Conservation (phyloP, 2,329 filamentous ascomycete species). For the Colletotrichum melonis region DNA sequence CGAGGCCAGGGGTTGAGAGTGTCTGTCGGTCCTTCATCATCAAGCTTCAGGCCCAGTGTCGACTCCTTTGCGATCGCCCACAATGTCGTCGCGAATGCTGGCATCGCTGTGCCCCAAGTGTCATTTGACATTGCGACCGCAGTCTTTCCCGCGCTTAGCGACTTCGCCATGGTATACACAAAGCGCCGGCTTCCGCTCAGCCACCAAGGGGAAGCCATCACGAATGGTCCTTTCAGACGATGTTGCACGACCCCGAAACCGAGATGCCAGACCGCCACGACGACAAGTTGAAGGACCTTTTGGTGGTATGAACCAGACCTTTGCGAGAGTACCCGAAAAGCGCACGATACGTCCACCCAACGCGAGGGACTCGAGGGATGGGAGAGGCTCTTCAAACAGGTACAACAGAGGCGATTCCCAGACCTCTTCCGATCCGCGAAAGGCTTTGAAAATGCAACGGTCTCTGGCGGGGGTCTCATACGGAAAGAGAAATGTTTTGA, state of each 20-base stretch:
- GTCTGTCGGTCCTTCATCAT: constrained; percentile 7
- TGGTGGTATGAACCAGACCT: constrained; percentile 66
- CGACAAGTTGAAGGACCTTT: constrained; percentile 61
- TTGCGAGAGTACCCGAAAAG: constrained; percentile 50
- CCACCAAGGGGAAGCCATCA: constrained; percentile 55
- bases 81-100: constrained; percentile 35
- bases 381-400: constrained; percentile 45
- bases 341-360: background rate
- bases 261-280: constrained; percentile 50
- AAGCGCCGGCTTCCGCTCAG: constrained; percentile 49
- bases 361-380: constrained; percentile 8
- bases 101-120: constrained; percentile 34
- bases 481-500: constrained; percentile 66
- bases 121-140: constrained; percentile 27
- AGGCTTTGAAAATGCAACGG: constrained; percentile 95
- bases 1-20: background rate
- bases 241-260: constrained; percentile 54
- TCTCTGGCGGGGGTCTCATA: constrained; percentile 83
- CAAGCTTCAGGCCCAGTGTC: constrained; percentile 1
- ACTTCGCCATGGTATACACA: constrained; percentile 47
- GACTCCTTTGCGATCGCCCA: constrained; percentile 3
- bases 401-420: constrained; percentile 42
- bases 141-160: constrained; percentile 16
- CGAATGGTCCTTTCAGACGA: constrained; percentile 69
- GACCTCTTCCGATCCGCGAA: constrained; percentile 50